A percentile compares a stretch with the other conserved stretches of the same genome.
Evolutionary conservation across 148 eudicot species (phyloP).

Genomic region (Rhododendron williamsianum): DNA sequence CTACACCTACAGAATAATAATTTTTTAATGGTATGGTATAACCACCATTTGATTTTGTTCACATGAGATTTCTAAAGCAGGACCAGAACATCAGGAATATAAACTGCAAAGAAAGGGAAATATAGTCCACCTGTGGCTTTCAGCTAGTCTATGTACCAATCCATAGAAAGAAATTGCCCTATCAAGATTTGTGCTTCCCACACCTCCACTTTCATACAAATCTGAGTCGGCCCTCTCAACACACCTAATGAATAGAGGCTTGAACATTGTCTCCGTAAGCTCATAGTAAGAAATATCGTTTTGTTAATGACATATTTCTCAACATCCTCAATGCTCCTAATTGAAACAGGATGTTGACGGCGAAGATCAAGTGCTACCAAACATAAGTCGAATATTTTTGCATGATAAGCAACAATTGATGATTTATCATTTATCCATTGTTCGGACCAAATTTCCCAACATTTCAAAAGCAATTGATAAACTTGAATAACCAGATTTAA

Average conservation of each 20-base stretch:
- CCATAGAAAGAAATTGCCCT: too few species aligned
- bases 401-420: slow-evolving; percentile 52
- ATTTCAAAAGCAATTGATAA: slow-evolving; percentile 59
- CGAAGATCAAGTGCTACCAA: slow-evolving; percentile 87
- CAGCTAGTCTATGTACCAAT: too few species aligned
- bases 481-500: slow-evolving; percentile 58
- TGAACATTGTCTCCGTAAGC: slow-evolving; percentile 92
- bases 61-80: not conserved
- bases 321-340: slow-evolving; percentile 41
- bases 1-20: not conserved
- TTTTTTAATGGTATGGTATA: not conserved
- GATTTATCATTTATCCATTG: slow-evolving; percentile 70
- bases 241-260: slow-evolving; percentile 74
- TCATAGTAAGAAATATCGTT: slow-evolving; percentile 62
- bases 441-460: slow-evolving; percentile 49
- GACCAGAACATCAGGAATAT: not conserved
- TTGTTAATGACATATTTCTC: slow-evolving; percentile 50
- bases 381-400: slow-evolving; percentile 64
- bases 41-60: not conserved
- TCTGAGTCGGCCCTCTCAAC: slow-evolving; percentile 80
- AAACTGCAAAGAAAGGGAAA: too few species aligned
- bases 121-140: too few species aligned
- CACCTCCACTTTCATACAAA: slow-evolving; percentile 3
- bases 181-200: too few species aligned
- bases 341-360: slow-evolving; percentile 45